Conservation (phyloP, 768 basidiomycete species). For the Strobilomyces echinocephalus region DNA sequence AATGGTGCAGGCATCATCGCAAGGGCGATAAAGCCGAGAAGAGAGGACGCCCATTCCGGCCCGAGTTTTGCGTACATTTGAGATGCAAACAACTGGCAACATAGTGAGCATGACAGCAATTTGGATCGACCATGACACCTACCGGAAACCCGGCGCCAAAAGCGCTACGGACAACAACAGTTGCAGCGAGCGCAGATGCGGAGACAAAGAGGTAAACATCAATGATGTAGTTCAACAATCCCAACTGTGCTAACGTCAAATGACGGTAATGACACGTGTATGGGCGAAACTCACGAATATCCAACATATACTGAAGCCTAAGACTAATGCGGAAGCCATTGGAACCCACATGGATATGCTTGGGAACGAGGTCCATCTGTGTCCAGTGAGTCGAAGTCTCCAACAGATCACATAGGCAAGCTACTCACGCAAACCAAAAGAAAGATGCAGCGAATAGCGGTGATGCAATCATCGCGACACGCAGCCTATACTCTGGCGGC, state of each 20-base stretch:
- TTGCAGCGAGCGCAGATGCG: constrained; percentile 54
- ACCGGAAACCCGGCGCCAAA: constrained; percentile 49
- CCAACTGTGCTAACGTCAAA: constrained; percentile 34
- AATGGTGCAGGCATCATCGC: constrained; percentile 51
- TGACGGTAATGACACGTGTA: background rate
- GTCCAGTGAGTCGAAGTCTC: background rate
- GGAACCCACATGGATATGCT: constrained; percentile 51
- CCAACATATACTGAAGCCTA: constrained; percentile 52
- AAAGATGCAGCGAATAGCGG: constrained; percentile 51
- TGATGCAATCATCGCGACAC: constrained; percentile 44
- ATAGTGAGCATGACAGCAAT: constrained; percentile 1
- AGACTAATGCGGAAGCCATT: constrained; percentile 41
- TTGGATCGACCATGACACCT: background rate
- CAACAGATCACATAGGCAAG: background rate
- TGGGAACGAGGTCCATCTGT: constrained; percentile 57
- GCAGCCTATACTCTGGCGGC: constrained; percentile 56
- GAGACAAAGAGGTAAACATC: constrained; percentile 53
- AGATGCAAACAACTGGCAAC: constrained; percentile 42
- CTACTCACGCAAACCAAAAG: constrained; percentile 59
- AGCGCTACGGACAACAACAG: constrained; percentile 48
- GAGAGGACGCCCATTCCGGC: constrained; percentile 55
- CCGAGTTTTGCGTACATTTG: constrained; percentile 50
- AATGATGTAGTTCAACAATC: constrained; percentile 56
- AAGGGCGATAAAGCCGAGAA: constrained; percentile 50
- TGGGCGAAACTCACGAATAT: constrained; percentile 44